Conservation (phyloP, 2,329 filamentous ascomycete species). For the Claviceps spartinae region DNA sequence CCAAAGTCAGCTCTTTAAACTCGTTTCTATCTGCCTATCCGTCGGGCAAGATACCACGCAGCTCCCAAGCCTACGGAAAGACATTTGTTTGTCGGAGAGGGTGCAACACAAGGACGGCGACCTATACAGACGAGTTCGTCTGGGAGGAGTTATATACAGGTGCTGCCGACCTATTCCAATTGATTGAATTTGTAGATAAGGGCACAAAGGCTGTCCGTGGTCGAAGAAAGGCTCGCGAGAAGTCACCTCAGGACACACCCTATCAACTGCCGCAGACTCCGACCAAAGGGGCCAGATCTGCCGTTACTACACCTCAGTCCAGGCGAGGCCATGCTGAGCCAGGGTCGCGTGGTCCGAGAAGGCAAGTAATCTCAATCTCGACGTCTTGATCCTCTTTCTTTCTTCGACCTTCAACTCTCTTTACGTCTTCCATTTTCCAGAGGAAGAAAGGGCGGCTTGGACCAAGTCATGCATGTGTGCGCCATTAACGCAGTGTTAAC, state of each 20-base stretch:
- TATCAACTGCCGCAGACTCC: conserved; percentile 25
- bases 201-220: conserved; percentile 54
- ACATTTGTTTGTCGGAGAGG: conserved; percentile 82
- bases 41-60: conserved; percentile 58
- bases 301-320: conserved; percentile 19
- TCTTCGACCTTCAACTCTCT: too few species aligned
- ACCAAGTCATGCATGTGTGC: not conserved
- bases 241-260: conserved; percentile 17
- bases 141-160: conserved; percentile 78
- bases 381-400: not conserved
- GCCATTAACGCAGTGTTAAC: conserved; percentile 28
- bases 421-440: not conserved
- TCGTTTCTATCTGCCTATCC: conserved; percentile 59
- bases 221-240: conserved; percentile 18
- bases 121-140: conserved; percentile 79
- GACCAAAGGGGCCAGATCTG: conserved; percentile 19
- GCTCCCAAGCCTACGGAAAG: conserved; percentile 64
- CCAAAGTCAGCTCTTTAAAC: conserved; percentile 60
- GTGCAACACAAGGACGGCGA: conserved; percentile 76
- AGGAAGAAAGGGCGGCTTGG: not conserved
- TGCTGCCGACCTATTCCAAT: conserved; percentile 45
- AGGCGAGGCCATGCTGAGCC: conserved; percentile 17
- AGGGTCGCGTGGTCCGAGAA: conserved; percentile 19
- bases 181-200: conserved; percentile 55
- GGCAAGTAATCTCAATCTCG: conserved; percentile 8